Evolutionary conservation across 768 basidiomycete species (phyloP), one percentile per base, ranked within the genome.

Genomic region (Leccinum obscurum): DNA sequence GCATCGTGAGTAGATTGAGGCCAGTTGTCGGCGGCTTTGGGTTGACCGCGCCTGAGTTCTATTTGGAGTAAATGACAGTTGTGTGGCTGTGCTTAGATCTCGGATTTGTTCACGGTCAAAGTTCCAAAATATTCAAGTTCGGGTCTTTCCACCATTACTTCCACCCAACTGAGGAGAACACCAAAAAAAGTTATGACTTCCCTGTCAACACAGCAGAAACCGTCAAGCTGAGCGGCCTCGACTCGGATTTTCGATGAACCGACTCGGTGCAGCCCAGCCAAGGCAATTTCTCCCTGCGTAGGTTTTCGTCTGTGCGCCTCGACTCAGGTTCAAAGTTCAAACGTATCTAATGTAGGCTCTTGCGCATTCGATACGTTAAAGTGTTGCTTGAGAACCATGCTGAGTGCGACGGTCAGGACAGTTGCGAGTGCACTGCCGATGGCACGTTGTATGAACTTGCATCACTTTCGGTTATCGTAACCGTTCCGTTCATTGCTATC

Each of bases 141-240:
- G 39, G 39, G 17, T 41, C 17, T 13, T 35, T 39, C 57, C 57
- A 39, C 30, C 56, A 3, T 58, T 58, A 15, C 15, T 39, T 58
- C 59, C 53, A 59, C 26, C 35, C 51, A 35, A 52, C 57, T 10
- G 13, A 44, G 46, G 59, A 55, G 34, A 28, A 28, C 28, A 20
- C 24, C 32, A 34, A 52, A 52, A 44, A 20, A 7, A 35, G 11
- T 35, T 14, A 22, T 28, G 24, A n/a, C 26, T 20, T 35, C 49
- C 55, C 41, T n/a, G 28, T 52, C 49, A 34, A 52, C 35, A 62
- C 59, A 61, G 60, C 55, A 60, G 32, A 39, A 26, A 35, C 35
- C 20, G 28, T 41, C 35, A 8, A 52, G 32, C 49, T 32, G 44
- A 52, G 35, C 39, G 6, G 35, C 35, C 17, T 22, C 9, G 22